These are phyloP conservation scores for Emericellopsis terricola DNA, from an alignment of 495 filamentous ascomycete genomes.

Conservation along the genomic window DNA sequence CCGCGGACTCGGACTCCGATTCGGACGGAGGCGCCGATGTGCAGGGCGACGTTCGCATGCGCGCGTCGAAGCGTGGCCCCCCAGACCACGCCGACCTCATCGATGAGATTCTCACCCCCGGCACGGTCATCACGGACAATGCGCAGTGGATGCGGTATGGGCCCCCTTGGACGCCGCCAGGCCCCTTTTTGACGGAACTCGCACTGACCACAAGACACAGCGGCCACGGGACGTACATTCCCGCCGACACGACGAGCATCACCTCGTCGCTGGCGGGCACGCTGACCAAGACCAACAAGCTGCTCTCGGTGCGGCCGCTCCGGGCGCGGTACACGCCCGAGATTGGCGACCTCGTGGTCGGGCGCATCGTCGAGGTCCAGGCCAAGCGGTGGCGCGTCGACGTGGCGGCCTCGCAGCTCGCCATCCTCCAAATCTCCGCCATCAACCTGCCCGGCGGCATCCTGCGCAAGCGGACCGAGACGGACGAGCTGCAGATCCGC, in stretches of 20 bases:
- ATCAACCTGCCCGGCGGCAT: slow-evolving; percentile 95
- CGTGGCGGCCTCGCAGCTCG: slow-evolving; percentile 66
- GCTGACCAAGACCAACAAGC: slow-evolving; percentile 82
- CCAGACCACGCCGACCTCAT: slow-evolving; percentile 1
- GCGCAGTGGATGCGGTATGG: slow-evolving; percentile 89
- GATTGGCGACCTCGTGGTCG: slow-evolving; percentile 89
- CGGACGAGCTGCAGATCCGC: slow-evolving; percentile 89
- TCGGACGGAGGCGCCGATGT: slow-evolving; percentile 20
- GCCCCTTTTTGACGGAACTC: not conserved
- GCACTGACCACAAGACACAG: slow-evolving; percentile 15
- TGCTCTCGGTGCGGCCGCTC: slow-evolving; percentile 74
- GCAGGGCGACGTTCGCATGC: slow-evolving; percentile 45
- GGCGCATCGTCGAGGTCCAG: slow-evolving; percentile 84
- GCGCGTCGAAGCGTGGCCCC: slow-evolving; percentile 8
- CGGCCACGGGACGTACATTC: slow-evolving; percentile 68
- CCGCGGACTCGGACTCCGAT: slow-evolving; percentile 26
- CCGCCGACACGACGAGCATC: slow-evolving; percentile 44
- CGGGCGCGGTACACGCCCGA: slow-evolving; percentile 90
- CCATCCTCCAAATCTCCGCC: slow-evolving; percentile 60
- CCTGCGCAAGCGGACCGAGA: slow-evolving; percentile 71
- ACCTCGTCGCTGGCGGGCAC: slow-evolving; percentile 75
- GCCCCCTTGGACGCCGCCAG: slow-evolving; percentile 1
- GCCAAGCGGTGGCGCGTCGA: slow-evolving; percentile 86
- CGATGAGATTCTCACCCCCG: slow-evolving; percentile 60
- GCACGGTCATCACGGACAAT: slow-evolving; percentile 73